Evolutionary conservation across 768 basidiomycete species (phyloP), one percentile per base, ranked within the genome.

Genomic region (Myochromella boudieri): DNA sequence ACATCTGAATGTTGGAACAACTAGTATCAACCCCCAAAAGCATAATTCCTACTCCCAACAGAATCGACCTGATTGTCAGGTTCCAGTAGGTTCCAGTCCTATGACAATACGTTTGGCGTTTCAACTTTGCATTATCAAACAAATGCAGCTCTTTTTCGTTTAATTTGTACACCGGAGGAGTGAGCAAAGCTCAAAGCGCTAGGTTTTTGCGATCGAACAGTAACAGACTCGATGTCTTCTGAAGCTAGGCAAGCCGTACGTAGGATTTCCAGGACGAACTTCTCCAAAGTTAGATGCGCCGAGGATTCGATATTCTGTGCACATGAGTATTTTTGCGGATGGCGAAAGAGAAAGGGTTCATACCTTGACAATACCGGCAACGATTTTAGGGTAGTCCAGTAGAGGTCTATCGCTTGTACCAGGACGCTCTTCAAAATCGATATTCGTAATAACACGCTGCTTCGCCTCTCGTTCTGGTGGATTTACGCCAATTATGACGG

Each of bases 401-500:
- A 60, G 56, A n/a, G 54, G 52, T n/a, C 55, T 41, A 34, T 46
- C 31, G n/a, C n/a, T n/a, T n/a, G n/a, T n/a, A 33, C 52, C 39
- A 17, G 55, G 20, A 2, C 54, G 52, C 50, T 77, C 75, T 40
- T 63, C 57, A 43, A 81, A 74, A 1, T 60, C 56, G 37, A 90
- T 60, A 55, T 82, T 78, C 18, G 78, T 65, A 38, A 82, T 58
- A 20, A 91, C 77, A 21, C 76, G 66, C 60, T 91, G 87, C 57
- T 82, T 82, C 33, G 78, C 74, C 24, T 74, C 59, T 25, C 87
- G 70, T 55, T 91, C 87, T 6, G 81, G 83, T 0, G 82, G 75
- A 51, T 88, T 85, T 26, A 90, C 75, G 0, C 87, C 89, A 37
- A 91, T 81, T 42, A 90, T 65, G 7, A 82, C 75, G 0, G 73